Base-by-base conservation (phyloP, 768 basidiomycete species). In the Mycena maculata region DNA sequence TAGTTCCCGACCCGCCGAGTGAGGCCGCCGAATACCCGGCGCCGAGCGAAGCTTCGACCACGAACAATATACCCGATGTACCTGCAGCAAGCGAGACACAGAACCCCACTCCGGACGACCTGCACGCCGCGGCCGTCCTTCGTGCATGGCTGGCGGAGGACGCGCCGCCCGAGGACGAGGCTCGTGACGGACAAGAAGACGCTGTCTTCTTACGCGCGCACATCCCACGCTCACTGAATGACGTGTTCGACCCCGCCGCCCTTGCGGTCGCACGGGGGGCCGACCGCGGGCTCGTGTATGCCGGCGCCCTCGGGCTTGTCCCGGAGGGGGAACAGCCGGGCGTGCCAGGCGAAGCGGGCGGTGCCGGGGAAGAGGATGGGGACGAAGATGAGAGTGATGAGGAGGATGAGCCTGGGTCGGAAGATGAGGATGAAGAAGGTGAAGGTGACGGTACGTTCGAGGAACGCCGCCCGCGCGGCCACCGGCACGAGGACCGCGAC, bases 191-290 rank as follows among this genome's bases (percentile, higher is more conserved):
- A 9, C 90, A 92, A 52, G 96, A 98, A 76, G 96, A 99, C 74
- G 87, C 88, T 10, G 89, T 99, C 15, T 99, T 99, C 83, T 79
- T 95, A 76, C 85, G 85, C 28, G 93, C 95, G 1, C 98, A 94
- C 80, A 99, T 99, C 71, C 98, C 98, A 16, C 90, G 96, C 36
- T 91, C 89, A 25, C 81, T 99, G 52, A 93, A 94, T 69, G 95
- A 99, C 74, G 91, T 99, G 10, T 94, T 91, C 75, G 95, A 99
- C 76, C 95, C 96, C 30, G 97, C 98, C 74, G 90, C 95, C 13
- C 94, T 90, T 38, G 85, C 86, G 22, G 81, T 96, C 45, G 84
- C 84, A 20, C 80, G 87, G 4, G 95, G 95, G 9, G 88, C 92
- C 54, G 90, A 90, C 15, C 79, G 82, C 59, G 85, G 84, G 30